phyloP scores from a whole-genome alignment of 148 eudicot genomes.

The Amaranthus cruentus region DNA sequence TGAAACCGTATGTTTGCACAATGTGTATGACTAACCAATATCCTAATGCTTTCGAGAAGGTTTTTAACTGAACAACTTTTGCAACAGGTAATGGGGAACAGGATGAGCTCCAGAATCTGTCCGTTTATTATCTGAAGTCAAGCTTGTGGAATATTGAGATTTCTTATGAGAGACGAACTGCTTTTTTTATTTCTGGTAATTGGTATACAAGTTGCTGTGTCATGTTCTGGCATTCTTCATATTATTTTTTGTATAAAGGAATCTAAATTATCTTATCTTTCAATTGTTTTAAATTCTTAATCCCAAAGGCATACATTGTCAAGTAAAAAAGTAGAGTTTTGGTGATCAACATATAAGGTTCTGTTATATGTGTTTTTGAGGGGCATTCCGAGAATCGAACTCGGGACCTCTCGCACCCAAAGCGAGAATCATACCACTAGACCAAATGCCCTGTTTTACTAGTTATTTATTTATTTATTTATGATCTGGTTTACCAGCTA shows the following conservation, averaged over 20 bases:
- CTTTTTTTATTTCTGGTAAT: neutral
- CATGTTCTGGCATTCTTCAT: neutral
- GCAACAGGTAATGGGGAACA: neutral
- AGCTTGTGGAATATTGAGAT: neutral
- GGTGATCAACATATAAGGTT: neutral
- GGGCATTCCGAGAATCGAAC: constrained; percentile 3
- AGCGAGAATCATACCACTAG: constrained; percentile 88
- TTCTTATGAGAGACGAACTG: neutral
- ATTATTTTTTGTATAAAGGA: neutral
- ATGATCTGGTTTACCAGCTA: too few relatives aligned
- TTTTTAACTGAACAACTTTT: neutral
- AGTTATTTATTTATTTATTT: too few relatives aligned
- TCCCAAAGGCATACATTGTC: neutral
- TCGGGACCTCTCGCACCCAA: constrained; percentile 7
- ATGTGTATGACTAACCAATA: constrained; percentile 4
- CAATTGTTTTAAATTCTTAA: neutral
- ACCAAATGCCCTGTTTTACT: constrained; percentile 49
- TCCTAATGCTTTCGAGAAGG: neutral
- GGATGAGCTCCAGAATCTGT: neutral
- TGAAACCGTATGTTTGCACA: too few relatives aligned
- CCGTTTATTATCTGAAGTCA: neutral
- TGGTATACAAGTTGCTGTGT: neutral
- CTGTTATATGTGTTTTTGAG: neutral
- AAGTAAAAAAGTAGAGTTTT: neutral
- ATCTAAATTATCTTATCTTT: neutral